Evolutionary conservation across 768 basidiomycete genomes (phyloP).

Genomic region (Xerocomellus chrysenteron): DNA sequence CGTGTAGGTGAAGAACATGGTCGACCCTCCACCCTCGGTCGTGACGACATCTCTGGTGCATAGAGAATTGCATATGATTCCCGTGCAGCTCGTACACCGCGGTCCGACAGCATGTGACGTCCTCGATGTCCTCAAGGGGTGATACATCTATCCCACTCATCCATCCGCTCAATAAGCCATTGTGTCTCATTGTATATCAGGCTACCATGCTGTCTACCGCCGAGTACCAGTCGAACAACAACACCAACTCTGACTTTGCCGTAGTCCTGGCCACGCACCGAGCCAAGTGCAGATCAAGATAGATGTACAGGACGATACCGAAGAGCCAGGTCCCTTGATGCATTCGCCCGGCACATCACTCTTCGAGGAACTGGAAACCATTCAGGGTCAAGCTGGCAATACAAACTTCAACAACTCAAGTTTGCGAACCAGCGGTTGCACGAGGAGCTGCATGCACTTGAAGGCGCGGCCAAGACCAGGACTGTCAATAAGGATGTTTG

Average conservation of each 20-base stretch:
- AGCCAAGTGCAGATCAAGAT: neutral
- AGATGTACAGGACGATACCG: neutral
- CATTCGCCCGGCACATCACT: constrained; percentile 41
- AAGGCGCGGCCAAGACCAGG: no score
- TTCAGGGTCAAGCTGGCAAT: constrained; percentile 85
- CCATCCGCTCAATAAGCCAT: no score
- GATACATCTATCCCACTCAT: no score
- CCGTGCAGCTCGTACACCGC: constrained; percentile 35
- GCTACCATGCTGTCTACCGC: no score
- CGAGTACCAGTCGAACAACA: neutral
- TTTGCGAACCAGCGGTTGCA: constrained; percentile 63
- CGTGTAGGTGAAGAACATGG: constrained; percentile 10
- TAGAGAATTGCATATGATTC: constrained; percentile 35
- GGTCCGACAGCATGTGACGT: neutral
- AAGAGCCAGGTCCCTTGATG: constrained; percentile 2
- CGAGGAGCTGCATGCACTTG: constrained; percentile 54
- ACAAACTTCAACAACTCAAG: constrained; percentile 82
- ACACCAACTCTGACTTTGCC: neutral
- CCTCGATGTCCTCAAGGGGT: neutral
- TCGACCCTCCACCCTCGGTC: constrained; percentile 19
- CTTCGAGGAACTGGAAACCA: constrained; percentile 70
- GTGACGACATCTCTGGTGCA: constrained; percentile 36
- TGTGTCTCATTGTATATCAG: no score
- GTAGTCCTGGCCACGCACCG: neutral
- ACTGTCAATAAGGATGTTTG: no score